A percentile compares a stretch with the other conserved stretches of the same genome.
Evolutionary conservation across 2,329 filamentous ascomycete genomes (phyloP).

Genomic region (Cladobotryum protrusum): DNA sequence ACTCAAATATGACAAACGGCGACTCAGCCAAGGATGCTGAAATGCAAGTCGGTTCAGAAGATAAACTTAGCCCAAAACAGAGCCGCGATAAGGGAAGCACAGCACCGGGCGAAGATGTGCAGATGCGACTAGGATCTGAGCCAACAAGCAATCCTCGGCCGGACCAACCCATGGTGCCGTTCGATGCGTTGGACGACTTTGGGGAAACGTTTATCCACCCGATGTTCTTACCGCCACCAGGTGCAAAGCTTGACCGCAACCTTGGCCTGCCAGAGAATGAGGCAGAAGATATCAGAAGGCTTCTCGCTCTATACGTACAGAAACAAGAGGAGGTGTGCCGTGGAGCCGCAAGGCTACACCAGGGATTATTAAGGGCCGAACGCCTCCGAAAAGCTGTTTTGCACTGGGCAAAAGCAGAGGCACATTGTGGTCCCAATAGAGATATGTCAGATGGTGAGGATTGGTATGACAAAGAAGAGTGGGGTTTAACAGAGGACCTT

Average conservation of each 20-base stretch:
- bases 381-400: slow-evolving; percentile 65
- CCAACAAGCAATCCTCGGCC: slow-evolving; percentile 32
- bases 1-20: slow-evolving; percentile 2
- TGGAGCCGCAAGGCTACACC: slow-evolving; percentile 59
- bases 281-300: slow-evolving; percentile 69
- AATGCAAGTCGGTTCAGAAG: neutral
- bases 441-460: slow-evolving; percentile 87
- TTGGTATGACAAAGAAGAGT: slow-evolving; percentile 80
- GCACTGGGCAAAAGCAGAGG: slow-evolving; percentile 73
- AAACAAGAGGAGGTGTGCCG: slow-evolving; percentile 81
- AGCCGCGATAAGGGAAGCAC: slow-evolving; percentile 2
- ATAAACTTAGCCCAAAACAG: neutral
- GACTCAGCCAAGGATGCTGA: slow-evolving; percentile 1
- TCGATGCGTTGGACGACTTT: slow-evolving; percentile 12
- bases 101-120: slow-evolving; percentile 19
- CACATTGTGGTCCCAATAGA: slow-evolving; percentile 56
- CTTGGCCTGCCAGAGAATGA: slow-evolving; percentile 65
- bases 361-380: slow-evolving; percentile 66
- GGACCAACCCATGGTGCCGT: neutral
- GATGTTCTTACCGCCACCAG: slow-evolving; percentile 61
- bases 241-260: slow-evolving; percentile 60
- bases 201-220: slow-evolving; percentile 61
- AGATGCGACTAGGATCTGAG: slow-evolving; percentile 6
- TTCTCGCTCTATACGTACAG: slow-evolving; percentile 72
- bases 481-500: slow-evolving; percentile 65